A percentile compares a stretch with the other conserved stretches of the same genome.
Conservation (phyloP, 257 asterid genomes). For the Nicotiana otophora region DNA sequence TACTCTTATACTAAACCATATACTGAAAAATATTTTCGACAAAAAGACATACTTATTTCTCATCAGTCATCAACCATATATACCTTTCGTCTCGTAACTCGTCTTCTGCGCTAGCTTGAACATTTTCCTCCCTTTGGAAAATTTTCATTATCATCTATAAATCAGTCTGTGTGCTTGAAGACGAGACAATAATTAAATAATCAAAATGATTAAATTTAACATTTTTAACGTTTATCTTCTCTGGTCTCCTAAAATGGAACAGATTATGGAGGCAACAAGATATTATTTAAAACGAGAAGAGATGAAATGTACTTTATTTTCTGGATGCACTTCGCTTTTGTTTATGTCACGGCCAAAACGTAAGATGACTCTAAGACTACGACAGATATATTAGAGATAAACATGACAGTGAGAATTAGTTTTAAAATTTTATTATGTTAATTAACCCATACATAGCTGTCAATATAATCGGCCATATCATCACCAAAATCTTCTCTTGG, state of each 20-base stretch:
- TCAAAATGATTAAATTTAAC: not conserved
- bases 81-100: too few species aligned
- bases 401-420: not conserved
- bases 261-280: not conserved
- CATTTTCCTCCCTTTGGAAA: too few species aligned
- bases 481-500: not conserved
- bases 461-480: constrained; percentile 7
- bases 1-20: not conserved
- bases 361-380: constrained; percentile 7
- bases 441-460: constrained; percentile 3
- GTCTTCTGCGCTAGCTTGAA: too few species aligned
- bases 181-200: too few species aligned
- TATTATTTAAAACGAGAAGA: not conserved
- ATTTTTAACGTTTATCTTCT: not conserved
- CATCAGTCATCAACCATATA: too few species aligned
- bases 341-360: constrained; percentile 12
- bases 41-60: too few species aligned
- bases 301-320: not conserved
- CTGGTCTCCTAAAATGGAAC: constrained; percentile 1
- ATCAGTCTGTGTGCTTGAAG: too few species aligned
- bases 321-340: not conserved
- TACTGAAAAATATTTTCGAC: too few species aligned
- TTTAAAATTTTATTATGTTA: not conserved
- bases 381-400: constrained; percentile 7
- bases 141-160: too few species aligned